Conservation (phyloP, 345 rosid genomes). For the Erodium maritimum region DNA sequence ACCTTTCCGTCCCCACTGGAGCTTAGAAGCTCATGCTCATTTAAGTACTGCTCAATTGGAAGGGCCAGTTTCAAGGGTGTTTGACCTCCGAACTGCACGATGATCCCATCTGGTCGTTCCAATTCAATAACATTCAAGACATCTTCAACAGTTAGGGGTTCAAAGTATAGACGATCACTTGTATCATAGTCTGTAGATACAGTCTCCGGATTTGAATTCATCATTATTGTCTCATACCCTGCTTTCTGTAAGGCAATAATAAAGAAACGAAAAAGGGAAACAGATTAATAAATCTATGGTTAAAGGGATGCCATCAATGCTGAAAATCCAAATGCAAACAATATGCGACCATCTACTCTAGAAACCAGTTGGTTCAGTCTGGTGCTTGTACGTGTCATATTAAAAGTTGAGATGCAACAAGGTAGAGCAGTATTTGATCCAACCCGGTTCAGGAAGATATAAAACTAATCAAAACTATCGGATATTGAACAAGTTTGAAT, state of each 20-base stretch:
- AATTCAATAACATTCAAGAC: conserved; percentile 75
- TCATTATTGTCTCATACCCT: conserved; percentile 94
- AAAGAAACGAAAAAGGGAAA: neutral
- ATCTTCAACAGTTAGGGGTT: conserved; percentile 85
- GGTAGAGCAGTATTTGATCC: no score
- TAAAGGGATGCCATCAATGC: neutral
- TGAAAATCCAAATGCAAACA: neutral
- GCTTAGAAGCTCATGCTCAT: conserved; percentile 48
- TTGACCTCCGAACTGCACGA: conserved; percentile 97
- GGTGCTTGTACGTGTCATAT: no score
- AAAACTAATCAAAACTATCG: no score
- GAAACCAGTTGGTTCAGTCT: neutral
- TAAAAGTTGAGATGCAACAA: no score
- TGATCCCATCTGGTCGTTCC: conserved; percentile 92
- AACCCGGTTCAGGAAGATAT: no score
- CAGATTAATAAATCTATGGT: conserved; percentile 3
- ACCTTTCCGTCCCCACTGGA: conserved; percentile 68
- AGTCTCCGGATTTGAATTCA: conserved; percentile 97
- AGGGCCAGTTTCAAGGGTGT: conserved; percentile 87
- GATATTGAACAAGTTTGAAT: no score
- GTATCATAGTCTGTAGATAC: conserved; percentile 96
- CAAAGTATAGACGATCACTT: conserved; percentile 91
- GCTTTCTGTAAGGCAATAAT: conserved; percentile 52
- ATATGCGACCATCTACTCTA: neutral
- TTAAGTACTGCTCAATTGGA: conserved; percentile 72